phyloP scores from a whole-genome alignment of 1,284 basidiomycete species.

The Cutaneotrichosporon mucoides region DNA sequence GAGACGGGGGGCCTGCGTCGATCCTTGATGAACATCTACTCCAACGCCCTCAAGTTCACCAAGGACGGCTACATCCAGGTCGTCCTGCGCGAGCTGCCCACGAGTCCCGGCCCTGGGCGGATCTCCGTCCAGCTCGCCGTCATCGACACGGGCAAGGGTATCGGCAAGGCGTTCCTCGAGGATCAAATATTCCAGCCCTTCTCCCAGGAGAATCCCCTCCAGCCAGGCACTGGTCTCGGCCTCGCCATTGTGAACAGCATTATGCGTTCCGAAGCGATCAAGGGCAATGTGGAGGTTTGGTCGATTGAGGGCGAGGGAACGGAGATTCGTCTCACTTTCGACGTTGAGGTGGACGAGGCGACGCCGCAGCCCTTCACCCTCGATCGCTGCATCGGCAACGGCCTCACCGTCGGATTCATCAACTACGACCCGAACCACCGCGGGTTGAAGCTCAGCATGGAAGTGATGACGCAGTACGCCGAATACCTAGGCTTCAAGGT shows the following conservation, averaged over 20 bases:
- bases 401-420: constrained; percentile 63
- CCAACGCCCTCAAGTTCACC: constrained; percentile 92
- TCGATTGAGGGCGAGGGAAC: constrained; percentile 79
- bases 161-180: constrained; percentile 81
- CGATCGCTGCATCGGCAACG: constrained; percentile 34
- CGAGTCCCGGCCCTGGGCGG: constrained; percentile 55
- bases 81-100: constrained; percentile 68
- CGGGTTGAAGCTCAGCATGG: constrained; percentile 65
- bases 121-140: constrained; percentile 81
- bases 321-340: constrained; percentile 83
- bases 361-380: neutral
- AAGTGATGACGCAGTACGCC: constrained; percentile 65
- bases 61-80: constrained; percentile 86
- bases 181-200: constrained; percentile 97
- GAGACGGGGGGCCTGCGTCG: constrained; percentile 90
- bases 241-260: constrained; percentile 89
- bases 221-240: constrained; percentile 92
- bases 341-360: constrained; percentile 57
- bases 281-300: constrained; percentile 63
- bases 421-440: constrained; percentile 66
- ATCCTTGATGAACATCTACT: constrained; percentile 91
- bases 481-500: constrained; percentile 74
- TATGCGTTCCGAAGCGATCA: constrained; percentile 75
- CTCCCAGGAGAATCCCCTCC: constrained; percentile 65
- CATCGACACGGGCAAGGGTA: constrained; percentile 87